Percentiles rank a stretch among this genome's conserved stretches.
Conservation (phyloP, 2,329 filamentous ascomycete species). For the Colletotrichum neosansevieriae region DNA sequence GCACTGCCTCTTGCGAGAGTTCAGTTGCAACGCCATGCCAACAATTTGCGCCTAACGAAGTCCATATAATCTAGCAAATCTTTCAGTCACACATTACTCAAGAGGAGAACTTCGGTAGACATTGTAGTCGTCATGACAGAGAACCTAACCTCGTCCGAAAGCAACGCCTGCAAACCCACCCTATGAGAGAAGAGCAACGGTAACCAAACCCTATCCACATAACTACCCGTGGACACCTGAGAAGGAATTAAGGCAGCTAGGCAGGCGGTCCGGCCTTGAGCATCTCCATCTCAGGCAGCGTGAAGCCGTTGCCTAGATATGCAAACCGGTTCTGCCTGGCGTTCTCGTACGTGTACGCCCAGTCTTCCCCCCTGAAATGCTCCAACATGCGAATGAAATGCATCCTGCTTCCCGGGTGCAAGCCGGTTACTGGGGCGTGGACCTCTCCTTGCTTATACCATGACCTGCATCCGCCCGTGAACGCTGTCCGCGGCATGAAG, state of each 20-base stretch:
- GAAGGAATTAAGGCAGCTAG: neutral
- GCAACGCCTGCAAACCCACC: constrained; percentile 35
- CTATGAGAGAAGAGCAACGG: constrained; percentile 1
- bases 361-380: constrained; percentile 63
- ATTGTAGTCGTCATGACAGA: constrained; percentile 9
- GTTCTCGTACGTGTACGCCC: constrained; percentile 61
- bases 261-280: constrained; percentile 33
- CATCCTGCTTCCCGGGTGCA: constrained; percentile 63
- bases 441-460: constrained; percentile 63
- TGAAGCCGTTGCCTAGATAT: constrained; percentile 68
- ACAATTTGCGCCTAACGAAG: too few species aligned
- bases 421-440: constrained; percentile 60
- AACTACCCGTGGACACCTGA: too few species aligned
- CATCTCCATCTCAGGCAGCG: constrained; percentile 53
- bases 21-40: too few species aligned
- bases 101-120: neutral
- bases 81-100: too few species aligned
- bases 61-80: too few species aligned
- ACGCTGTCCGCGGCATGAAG: constrained; percentile 67
- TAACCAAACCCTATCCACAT: neutral
- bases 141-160: constrained; percentile 4
- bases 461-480: constrained; percentile 59
- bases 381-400: constrained; percentile 68
- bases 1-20: too few species aligned
- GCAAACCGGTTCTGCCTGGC: constrained; percentile 57